Base-by-base conservation (phyloP, 2,329 filamentous ascomycete species). In the Alternaria gansuensis region DNA sequence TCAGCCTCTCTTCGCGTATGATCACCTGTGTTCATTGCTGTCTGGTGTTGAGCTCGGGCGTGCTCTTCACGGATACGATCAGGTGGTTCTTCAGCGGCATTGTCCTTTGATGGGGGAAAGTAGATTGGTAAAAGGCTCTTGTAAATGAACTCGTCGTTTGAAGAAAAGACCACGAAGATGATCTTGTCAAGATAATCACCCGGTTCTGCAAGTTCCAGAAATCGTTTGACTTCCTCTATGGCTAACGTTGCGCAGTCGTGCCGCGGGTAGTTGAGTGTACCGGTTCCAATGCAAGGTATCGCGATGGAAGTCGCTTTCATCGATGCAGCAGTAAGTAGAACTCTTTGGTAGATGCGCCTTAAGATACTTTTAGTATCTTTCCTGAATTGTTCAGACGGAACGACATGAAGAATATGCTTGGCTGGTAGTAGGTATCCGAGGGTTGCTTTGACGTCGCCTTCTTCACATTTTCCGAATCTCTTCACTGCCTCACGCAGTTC, bases 241-340 rank as follows among this genome's bases (percentile, higher is more conserved):
- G 74, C 74, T 14, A 76, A 46, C 0, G 70, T 59, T n/a, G 71
- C 71, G 17, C 63, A 65, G 37, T 75, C 73, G 8, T 65, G 66
- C 17, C 56, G 40, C 13, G 74, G 74, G 43, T 71, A 74, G 7
- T 66, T 69, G 4, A 73, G 61, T 61, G 62, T 64, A 0, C 74
- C 75, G 0, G 71, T 75, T 14, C 75, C 74, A 24, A 77, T 72
- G 8, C 68, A 55, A 3, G 75, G 74, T 29, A 77, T 71, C 0
- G 73, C 75, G 11, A 77, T 62, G 1, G 73, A 75, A 5, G 65
- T 66, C 11, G 72, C 72, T 39, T 64, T 57, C 36, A 77, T 33
- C 13, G 63, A 59, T 3, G 59, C 62, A 1, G 74, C 70, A 14
- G 54, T 67, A 11, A 66, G 59, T 5, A 77, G 52, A 3, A 75